Base-by-base conservation (phyloP, 208 protist genomes). In the Zelonia costaricensis region DNA sequence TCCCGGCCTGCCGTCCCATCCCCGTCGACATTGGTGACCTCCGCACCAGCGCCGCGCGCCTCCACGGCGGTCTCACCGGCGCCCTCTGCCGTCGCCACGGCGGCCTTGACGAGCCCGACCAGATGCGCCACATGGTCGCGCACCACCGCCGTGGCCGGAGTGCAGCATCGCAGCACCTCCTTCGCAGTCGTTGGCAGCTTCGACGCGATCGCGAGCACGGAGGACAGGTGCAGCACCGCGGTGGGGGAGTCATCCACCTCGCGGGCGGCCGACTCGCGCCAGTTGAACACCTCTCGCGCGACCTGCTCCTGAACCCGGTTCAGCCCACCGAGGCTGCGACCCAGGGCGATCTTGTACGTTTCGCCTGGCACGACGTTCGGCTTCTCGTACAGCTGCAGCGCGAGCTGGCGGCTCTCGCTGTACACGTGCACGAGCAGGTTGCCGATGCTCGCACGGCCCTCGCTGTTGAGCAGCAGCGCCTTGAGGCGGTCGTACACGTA, bases 401-500 rank as follows among this genome's bases (percentile, higher is more conserved):
- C 96, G 1, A 99, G 43, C 39, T 91, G 82, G 35, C 71, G 58
- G 53, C 82, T 93, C 52, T 92, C 85, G 16, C 82, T 66, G 68
- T 88, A 86, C 12, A 97, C 93, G 48, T 97, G 81, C 5, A 86
- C 33, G 3, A 98, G 76, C 52, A 98, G 69, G 62, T 96, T 97
- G 25, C 77, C 80, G 18, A 93, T 69, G 23, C 61, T 67, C 25
- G 83, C 85, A 72, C 91, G 66, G 69, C 84, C 57, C 76, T 91
- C 87, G 60, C 64, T 81, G 61, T 87, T 88, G 56, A 94, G 62
- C 47, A 97, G 79, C 43, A 93, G 54, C 33, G 80, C 67, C 62
- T 88, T 82, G 38, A 95, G 66, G 23, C 91, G 71, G 74, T 99
- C 97, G 78, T 99, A 98, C 18, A 99, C 84, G 71, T 98, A 98